phyloP scores from a whole-genome alignment of 768 basidiomycete genomes.

The Boletus sp. region DNA sequence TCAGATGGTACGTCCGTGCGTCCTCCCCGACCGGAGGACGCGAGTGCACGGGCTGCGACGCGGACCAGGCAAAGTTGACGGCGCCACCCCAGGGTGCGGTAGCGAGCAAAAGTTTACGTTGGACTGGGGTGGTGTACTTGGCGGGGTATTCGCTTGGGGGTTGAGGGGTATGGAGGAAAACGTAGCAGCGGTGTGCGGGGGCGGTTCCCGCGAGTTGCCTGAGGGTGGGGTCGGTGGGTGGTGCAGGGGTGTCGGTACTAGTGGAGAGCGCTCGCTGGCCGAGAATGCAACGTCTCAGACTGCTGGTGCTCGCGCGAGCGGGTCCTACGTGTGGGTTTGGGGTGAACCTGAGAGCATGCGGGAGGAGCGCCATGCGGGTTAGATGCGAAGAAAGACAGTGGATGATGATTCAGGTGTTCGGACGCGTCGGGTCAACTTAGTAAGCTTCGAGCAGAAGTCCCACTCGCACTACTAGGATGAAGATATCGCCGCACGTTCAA shows the following conservation, averaged over 20 bases:
- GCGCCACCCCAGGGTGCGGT: slow-evolving; percentile 47
- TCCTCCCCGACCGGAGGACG: slow-evolving; percentile 4
- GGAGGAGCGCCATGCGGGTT: background rate
- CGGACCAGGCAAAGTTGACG: slow-evolving; percentile 61
- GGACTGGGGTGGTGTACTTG: slow-evolving; percentile 45
- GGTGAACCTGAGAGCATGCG: background rate
- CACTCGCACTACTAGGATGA: too few species aligned
- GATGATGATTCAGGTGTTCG: too few species aligned
- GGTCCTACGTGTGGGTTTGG: background rate
- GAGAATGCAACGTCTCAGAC: background rate
- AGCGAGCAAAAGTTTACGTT: slow-evolving; percentile 46
- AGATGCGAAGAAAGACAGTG: too few species aligned
- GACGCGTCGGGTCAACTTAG: background rate
- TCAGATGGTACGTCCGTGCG: slow-evolving; percentile 35
- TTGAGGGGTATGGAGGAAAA: slow-evolving; percentile 50
- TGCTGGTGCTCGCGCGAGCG: background rate
- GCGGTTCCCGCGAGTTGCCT: slow-evolving; percentile 48
- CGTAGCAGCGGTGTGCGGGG: slow-evolving; percentile 48
- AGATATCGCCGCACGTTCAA: background rate
- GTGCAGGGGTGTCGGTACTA: background rate
- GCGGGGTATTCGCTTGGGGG: slow-evolving; percentile 51
- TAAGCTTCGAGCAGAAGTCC: too few species aligned
- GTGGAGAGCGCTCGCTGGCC: slow-evolving; percentile 7
- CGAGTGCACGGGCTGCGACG: slow-evolving; percentile 20
- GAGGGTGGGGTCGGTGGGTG: background rate